These are phyloP conservation scores for Udeniomyces megalosporus DNA, from an alignment of 768 basidiomycete species.

Conservation along the genomic window DNA sequence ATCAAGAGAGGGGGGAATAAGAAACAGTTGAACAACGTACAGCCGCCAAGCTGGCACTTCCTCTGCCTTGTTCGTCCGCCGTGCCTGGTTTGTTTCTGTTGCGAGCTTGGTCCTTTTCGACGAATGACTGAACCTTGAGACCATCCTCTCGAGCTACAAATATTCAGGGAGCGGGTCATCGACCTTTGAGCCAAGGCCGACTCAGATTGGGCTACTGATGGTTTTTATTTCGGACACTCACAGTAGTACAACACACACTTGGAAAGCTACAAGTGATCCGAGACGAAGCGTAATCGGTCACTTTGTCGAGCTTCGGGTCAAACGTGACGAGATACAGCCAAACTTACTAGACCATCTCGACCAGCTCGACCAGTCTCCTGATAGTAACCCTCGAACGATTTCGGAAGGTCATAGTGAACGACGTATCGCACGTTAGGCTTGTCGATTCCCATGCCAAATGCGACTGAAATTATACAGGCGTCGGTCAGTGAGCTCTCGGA, in stretches of 20 bases:
- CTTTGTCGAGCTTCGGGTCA: too few species aligned
- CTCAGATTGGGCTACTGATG: too few species aligned
- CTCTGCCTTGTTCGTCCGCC: slow-evolving; percentile 44
- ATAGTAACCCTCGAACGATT: slow-evolving; percentile 79
- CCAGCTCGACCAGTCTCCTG: slow-evolving; percentile 67
- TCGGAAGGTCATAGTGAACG: slow-evolving; percentile 66
- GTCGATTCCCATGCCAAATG: slow-evolving; percentile 77
- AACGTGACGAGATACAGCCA: neutral
- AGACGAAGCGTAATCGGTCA: too few species aligned
- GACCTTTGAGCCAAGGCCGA: neutral
- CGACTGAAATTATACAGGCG: too few species aligned
- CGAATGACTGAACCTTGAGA: slow-evolving; percentile 39
- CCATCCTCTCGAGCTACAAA: slow-evolving; percentile 58
- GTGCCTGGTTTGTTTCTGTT: slow-evolving; percentile 35
- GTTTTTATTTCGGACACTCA: too few species aligned
- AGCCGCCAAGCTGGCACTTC: slow-evolving; percentile 45
- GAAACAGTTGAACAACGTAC: slow-evolving; percentile 28
- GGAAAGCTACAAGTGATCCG: slow-evolving; percentile 43
- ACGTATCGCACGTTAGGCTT: slow-evolving; percentile 64
- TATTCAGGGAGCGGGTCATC: neutral
- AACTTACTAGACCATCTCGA: slow-evolving; percentile 51
- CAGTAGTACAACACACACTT: slow-evolving; percentile 75
- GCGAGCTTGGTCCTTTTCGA: slow-evolving; percentile 36
- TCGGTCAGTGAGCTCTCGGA: too few species aligned
- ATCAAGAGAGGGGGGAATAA: too few species aligned